Base-by-base conservation (phyloP, 1,284 basidiomycete genomes). In the Tilletia indica region DNA sequence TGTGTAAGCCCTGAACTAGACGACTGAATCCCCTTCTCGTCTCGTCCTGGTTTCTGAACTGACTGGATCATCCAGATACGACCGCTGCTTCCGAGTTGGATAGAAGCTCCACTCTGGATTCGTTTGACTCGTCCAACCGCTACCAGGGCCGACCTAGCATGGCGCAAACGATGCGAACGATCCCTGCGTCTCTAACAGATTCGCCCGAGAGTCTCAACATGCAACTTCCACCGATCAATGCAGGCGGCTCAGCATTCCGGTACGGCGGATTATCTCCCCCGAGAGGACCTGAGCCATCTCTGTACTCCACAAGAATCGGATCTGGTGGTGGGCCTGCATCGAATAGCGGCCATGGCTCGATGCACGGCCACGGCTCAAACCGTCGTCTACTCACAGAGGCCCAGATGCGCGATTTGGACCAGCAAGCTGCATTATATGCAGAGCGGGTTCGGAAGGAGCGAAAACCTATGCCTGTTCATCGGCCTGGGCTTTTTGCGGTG, bases 341-440 rank as follows among this genome's bases (percentile, higher is more conserved):
- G 25, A 31, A 31, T 31, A 31, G 25, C 42, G 42, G 42, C 42
- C 42, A 8, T 45, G 42, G 9, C 14, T 45, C 42, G 9, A 45
- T 8, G 6, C 42, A 45, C 42, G 42, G 42, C 42, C 42, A 45
- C 42, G 42, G 42, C 42, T 45, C 42, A 14, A 9, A 8, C 9
- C 42, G 42, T 45, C 42, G 42, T 14, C 14, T 45, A 8, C 42
- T 45, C 61, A 64, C 61, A 9, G 61, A 64, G 38, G 61, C 61
- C 5, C 34, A 64, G 61, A 34, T 64, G 34, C 61, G 61, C 9
- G 61, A 34, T 5, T 39, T 64, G 61, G 61, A 64, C n/a, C 31
- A 34, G 61, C 61, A 64, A 38, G 34, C 31, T n/a, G 61, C 61
- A 34, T 38, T 64, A 21, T 58, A 56, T 56, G 68, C 56, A 34